These are phyloP conservation scores for Quercus lobata DNA, from an alignment of 331 rosid genomes.

Conservation along the genomic window DNA sequence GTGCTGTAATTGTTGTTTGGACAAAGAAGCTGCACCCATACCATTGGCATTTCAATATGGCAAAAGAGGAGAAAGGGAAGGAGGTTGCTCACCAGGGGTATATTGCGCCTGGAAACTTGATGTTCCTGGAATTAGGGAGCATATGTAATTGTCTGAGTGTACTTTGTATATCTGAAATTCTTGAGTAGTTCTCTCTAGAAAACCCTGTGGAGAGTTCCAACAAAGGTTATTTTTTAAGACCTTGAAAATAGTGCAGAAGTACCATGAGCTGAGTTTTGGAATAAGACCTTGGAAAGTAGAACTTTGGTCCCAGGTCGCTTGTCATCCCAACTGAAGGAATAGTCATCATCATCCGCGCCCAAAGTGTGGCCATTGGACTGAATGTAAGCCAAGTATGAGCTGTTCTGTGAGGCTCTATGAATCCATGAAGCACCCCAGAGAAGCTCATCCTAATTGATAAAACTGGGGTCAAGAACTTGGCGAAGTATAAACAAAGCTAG, in stretches of 20 bases:
- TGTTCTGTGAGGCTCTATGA: constrained; percentile 59
- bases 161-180: constrained; percentile 65
- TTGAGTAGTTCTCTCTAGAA: constrained; percentile 44
- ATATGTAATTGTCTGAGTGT: constrained; percentile 77
- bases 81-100: constrained; percentile 58
- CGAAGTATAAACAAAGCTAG: neutral
- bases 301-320: constrained; percentile 83
- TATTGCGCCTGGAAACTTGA: constrained; percentile 67
- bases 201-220: constrained; percentile 39
- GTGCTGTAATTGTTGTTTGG: neutral
- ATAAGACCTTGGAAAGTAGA: constrained; percentile 70
- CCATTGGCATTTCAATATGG: neutral
- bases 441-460: constrained; percentile 47
- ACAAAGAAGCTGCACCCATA: neutral
- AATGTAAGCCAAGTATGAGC: constrained; percentile 53
- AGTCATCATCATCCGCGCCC: constrained; percentile 77
- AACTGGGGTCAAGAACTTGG: neutral
- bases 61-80: neutral
- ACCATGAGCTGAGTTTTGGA: neutral
- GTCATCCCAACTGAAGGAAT: constrained; percentile 89
- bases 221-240: neutral
- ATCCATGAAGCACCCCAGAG: constrained; percentile 73
- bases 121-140: constrained; percentile 67
- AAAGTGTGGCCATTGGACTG: constrained; percentile 72
- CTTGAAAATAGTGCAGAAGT: neutral